Evolutionary conservation across 202 grass and related monocot genomes (phyloP), one percentile per base, ranked within the genome.

Genomic region (Bolboschoenoplectus hybrid): DNA sequence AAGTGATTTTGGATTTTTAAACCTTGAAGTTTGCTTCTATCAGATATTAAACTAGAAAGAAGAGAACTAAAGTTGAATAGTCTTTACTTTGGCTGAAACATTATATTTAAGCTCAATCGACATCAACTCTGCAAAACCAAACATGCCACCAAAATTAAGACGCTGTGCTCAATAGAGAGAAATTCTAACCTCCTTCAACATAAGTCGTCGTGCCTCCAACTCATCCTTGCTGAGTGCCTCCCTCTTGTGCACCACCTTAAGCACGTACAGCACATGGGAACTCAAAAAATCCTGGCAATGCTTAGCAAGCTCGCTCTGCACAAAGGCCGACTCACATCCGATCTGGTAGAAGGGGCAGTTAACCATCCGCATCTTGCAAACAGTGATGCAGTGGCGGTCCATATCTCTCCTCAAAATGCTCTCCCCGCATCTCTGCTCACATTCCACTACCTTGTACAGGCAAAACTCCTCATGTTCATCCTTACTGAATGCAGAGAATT

Each of bases 361-460:
- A 80, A 98, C 90, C 53, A 90, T 86, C 90, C 87, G 94, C 90
- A 95, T 94, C 14, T 86, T n/a, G 77, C 96, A 98, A 32, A 94
- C 86, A 7, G 96, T 98, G 36, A 93, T 87, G 1, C 96, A 98
- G 50, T 98, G 96, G 11, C 89, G 89, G 64, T 98, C 96, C 93
- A 95, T 98, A 46, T 98, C 93, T 9, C 86, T 76, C 63, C 96
- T 92, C 64, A 92, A 40, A 41, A 98, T 78, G 16, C 57, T 74
- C 80, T 92, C 87, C 38, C 86, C 84, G 4, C 93, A 98, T 32
- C 84, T 86, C 86, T 98, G 96, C 63, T 95, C 89, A 1, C 96
- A 98, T 6, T 82, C 86, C 16, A 98, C 80, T 26, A 94, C 53
- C 82, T 98, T 98, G 75, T 86, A 95, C 0, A 60, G 71, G 80